Evolutionary conservation across 441 rosid genomes (phyloP).

Genomic region (Eutrema salsugineum): DNA sequence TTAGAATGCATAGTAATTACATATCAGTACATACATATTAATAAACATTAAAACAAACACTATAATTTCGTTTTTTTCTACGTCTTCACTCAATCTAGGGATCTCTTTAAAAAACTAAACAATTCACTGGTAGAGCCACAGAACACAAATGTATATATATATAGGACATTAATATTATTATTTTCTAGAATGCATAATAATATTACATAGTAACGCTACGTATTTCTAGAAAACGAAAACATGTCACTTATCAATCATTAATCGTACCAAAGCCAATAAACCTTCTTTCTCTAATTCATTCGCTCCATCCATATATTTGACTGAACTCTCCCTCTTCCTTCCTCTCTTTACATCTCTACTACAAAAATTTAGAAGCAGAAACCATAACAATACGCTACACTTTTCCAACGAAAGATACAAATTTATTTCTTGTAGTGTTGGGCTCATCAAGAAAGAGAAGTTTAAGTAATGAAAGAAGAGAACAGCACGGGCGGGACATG

Average conservation of each 20-base stretch:
- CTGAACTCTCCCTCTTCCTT: conserved; percentile 9
- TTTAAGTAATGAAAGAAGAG: conserved; percentile 18
- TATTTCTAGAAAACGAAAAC: conserved; percentile 14
- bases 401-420: neutral
- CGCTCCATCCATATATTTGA: conserved; percentile 27
- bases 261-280: conserved; percentile 16
- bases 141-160: too few relatives aligned
- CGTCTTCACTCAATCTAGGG: neutral
- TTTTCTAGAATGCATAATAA: neutral
- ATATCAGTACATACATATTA: neutral
- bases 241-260: conserved; percentile 24
- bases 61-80: neutral
- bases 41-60: neutral
- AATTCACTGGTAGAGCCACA: neutral
- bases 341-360: conserved; percentile 11
- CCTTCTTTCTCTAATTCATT: conserved; percentile 13
- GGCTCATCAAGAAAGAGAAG: neutral
- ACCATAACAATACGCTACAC: neutral
- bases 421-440: neutral
- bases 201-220: neutral
- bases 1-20: neutral
- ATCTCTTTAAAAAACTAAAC: neutral
- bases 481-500: conserved; percentile 28
- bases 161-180: neutral
- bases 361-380: neutral